Base-by-base conservation (phyloP, 495 filamentous ascomycete genomes). In the Penicillium canescens region DNA sequence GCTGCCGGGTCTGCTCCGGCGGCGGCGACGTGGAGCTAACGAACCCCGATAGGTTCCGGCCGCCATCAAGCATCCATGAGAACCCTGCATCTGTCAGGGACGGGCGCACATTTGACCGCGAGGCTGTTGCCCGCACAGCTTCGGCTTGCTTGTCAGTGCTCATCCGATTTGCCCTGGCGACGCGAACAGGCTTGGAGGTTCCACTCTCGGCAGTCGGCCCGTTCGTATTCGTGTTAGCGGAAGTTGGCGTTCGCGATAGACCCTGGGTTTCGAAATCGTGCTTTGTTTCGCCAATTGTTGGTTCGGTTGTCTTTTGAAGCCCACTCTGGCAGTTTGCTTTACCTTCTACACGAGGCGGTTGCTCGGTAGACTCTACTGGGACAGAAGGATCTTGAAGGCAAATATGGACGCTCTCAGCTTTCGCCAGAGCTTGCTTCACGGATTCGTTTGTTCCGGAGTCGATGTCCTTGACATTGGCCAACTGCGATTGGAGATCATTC, bases 21-120 rank as follows among this genome's bases (percentile, higher is more conserved):
- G 71, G 75, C 20, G 75, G 68, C 21, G 79, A 78, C 24, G 70
- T 69, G 11, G 78, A 71, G 46, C 75, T 72, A 11, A 82, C 77
- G 65, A 82, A 81, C 35, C 66, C 70, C 10, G 74, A 79, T 23
- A 77, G 68, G 37, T 71, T 70, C 28, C 73, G 72, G 43, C 76
- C 77, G 50, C 81, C 75, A 23, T 79, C 84, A n/a, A 98, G 79
- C 92, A 98, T 98, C 92, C 92, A 98, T 10, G 92, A 88, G 66
- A 96, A 97, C 8, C 85, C 87, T 24, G 92, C 91, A 55, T 96
- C 86, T 13, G 91, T 86, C 13, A 98, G 76, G 39, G 64, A 65
- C 45, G 64, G 59, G 26, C 64, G 64, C n/a, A 13, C 51, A 46
- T 12, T 21, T 26, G 56, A 28, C 46, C 51, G 60, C 31, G 46